These are phyloP conservation scores for Emmonsia crescens DNA, from an alignment of 2,329 filamentous ascomycete species.

Conservation along the genomic window DNA sequence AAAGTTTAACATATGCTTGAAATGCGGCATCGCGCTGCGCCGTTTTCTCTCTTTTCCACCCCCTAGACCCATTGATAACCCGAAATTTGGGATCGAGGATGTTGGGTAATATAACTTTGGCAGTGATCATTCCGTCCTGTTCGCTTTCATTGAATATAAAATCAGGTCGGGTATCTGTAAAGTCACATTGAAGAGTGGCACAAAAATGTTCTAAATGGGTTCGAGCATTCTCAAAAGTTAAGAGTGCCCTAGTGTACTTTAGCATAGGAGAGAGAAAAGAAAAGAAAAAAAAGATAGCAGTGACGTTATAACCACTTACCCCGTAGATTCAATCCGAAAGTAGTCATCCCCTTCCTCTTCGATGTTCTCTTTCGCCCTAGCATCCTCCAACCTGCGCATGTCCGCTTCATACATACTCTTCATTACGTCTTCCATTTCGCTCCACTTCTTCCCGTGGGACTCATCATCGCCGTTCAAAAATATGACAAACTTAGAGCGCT, in stretches of 20 bases:
- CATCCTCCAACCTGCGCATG: slow-evolving; percentile 38
- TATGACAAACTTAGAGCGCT: slow-evolving; percentile 47
- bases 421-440: slow-evolving; percentile 61
- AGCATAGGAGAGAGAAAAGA: slow-evolving; percentile 3
- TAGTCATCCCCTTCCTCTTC: slow-evolving; percentile 29
- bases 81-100: slow-evolving; percentile 56
- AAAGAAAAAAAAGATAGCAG: neutral
- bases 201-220: slow-evolving; percentile 79
- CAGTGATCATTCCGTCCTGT: slow-evolving; percentile 23
- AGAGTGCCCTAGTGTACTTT: slow-evolving; percentile 43
- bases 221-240: slow-evolving; percentile 64
- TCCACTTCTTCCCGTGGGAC: slow-evolving; percentile 44
- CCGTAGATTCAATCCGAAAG: slow-evolving; percentile 36
- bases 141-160: slow-evolving; percentile 47
- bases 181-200: slow-evolving; percentile 47
- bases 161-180: slow-evolving; percentile 55
- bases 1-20: slow-evolving; percentile 61
- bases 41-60: slow-evolving; percentile 61
- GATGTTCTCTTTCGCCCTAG: slow-evolving; percentile 41
- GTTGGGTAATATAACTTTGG: slow-evolving; percentile 59
- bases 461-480: slow-evolving; percentile 28
- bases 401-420: slow-evolving; percentile 58
- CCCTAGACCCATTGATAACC: slow-evolving; percentile 36
- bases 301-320: slow-evolving; percentile 19
- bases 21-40: slow-evolving; percentile 77